Evolutionary conservation across 2,329 filamentous ascomycete genomes (phyloP), one percentile per base, ranked within the genome.

Genomic region (Bimuria novae-zelandiae): DNA sequence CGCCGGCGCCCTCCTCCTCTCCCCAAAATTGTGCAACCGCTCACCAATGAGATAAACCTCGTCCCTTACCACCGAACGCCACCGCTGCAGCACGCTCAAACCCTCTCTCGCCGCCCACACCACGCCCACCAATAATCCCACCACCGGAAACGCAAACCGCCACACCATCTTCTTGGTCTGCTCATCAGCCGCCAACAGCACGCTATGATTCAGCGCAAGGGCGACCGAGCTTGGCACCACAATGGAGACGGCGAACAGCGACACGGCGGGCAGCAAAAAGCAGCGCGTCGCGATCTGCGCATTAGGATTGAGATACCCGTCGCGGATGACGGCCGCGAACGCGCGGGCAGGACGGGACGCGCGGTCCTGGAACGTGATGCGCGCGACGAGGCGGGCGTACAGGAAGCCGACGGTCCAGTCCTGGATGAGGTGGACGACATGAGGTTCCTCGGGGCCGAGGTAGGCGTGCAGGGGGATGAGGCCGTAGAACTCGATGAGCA

Each of bases 41-140:
- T 99, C 93, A 2, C 94, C 94, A 68, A 97, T 94, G 39, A 99
- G 79, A 72, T 99, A 99, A 0, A 96, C 92, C 75, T 99, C 95
- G 72, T 99, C 95, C 33, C 91, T 82, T 41, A 99, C 91, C 52
- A 88, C 84, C 52, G 86, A 81, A 64, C 89, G 85, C 92, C 93
- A 97, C 17, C 84, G 78, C 41, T 84, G 82, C 46, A 94, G 82
- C 47, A 90, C 82, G 40, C 82, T 75, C 1, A 77, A 67, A 50
- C 80, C 74, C 22, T 76, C 74, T 23, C 63, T 71, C n/a, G 87
- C 69, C 10, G 82, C 80, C 67, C 79, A 82, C 7, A 82, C 67
- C 1, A 76, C 69, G 25, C 80, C 72, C 3, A 78, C 64, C 3
- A 74, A 65, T 4, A 83, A 62, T 2, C 81, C 77, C 19, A 82